A percentile compares a stretch with the other conserved stretches of the same genome.
These are phyloP conservation scores for Plectosphaerella sp. DNA, from an alignment of 2,329 filamentous ascomycete species.

Conservation along the genomic window DNA sequence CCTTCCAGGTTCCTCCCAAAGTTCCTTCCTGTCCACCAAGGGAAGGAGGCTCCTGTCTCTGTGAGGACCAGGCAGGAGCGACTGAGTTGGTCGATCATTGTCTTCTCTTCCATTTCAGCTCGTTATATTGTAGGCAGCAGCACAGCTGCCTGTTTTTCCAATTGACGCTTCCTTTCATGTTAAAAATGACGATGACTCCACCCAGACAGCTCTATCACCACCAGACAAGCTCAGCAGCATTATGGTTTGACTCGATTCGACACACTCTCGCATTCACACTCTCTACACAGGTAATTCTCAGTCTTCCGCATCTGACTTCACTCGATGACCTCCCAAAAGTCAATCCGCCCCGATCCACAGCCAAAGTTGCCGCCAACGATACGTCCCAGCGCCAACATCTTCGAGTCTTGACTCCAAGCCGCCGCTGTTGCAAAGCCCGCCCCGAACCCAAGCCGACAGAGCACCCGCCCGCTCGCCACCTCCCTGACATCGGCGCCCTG, in stretches of 20 bases:
- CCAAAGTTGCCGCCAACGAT: neutral
- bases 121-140: too few relatives aligned
- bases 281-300: neutral
- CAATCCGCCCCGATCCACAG: neutral
- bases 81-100: too few relatives aligned
- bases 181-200: too few relatives aligned
- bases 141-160: too few relatives aligned
- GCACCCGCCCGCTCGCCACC: conserved; percentile 6
- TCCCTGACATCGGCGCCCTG: conserved; percentile 9
- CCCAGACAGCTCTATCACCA: too few relatives aligned
- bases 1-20: too few relatives aligned
- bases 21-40: too few relatives aligned
- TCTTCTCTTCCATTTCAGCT: too few relatives aligned
- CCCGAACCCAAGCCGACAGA: conserved; percentile 6
- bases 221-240: too few relatives aligned
- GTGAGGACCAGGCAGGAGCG: too few relatives aligned
- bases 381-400: neutral
- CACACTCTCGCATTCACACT: neutral
- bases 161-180: too few relatives aligned
- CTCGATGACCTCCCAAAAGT: conserved; percentile 3
- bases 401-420: neutral
- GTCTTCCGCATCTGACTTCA: neutral
- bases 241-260: neutral
- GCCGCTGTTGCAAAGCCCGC: conserved; percentile 8
- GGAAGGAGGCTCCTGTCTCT: too few relatives aligned